Conservation (phyloP, 1,284 basidiomycete genomes). For the Ustilago bromivora region DNA sequence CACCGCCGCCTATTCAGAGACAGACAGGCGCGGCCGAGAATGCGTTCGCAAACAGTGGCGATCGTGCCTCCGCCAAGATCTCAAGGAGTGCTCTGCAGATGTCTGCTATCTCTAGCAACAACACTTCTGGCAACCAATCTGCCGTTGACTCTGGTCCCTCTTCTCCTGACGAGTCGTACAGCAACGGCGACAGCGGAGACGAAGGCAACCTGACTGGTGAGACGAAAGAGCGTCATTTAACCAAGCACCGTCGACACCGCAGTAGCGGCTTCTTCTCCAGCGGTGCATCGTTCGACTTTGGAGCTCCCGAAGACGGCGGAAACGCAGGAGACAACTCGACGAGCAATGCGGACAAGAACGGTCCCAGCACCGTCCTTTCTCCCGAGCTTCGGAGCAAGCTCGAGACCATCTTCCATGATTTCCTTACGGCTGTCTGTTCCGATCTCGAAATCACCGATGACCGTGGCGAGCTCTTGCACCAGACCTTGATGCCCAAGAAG, state of each 20-base stretch:
- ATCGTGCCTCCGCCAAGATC: conserved; percentile 30
- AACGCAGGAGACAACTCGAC: conserved; percentile 23
- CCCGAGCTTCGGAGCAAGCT: conserved; percentile 82
- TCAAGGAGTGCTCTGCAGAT: conserved; percentile 46
- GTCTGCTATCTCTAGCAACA: conserved; percentile 41
- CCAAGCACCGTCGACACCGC: conserved; percentile 51
- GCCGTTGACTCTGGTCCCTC: conserved; percentile 48
- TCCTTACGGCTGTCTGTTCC: conserved; percentile 87
- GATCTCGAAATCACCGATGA: conserved; percentile 90
- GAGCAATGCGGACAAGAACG: conserved; percentile 33
- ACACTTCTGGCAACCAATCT: conserved; percentile 35
- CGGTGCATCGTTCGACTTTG: conserved; percentile 50
- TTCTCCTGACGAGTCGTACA: conserved; percentile 51
- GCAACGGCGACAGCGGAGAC: conserved; percentile 51
- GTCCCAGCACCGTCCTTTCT: conserved; percentile 27
- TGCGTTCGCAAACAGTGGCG: conserved; percentile 1
- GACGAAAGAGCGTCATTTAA: conserved; percentile 20
- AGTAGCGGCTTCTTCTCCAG: conserved; percentile 55
- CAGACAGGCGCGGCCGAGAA: conserved; percentile 8
- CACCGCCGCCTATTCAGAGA: conserved; percentile 29
- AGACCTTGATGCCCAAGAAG: conserved; percentile 88
- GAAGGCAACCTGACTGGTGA: conserved; percentile 25
- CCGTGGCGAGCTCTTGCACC: conserved; percentile 97
- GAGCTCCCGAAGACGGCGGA: conserved; percentile 24
- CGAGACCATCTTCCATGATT: conserved; percentile 91